Conservation (phyloP, 2,329 filamentous ascomycete species). For the Diplodia mutila region DNA sequence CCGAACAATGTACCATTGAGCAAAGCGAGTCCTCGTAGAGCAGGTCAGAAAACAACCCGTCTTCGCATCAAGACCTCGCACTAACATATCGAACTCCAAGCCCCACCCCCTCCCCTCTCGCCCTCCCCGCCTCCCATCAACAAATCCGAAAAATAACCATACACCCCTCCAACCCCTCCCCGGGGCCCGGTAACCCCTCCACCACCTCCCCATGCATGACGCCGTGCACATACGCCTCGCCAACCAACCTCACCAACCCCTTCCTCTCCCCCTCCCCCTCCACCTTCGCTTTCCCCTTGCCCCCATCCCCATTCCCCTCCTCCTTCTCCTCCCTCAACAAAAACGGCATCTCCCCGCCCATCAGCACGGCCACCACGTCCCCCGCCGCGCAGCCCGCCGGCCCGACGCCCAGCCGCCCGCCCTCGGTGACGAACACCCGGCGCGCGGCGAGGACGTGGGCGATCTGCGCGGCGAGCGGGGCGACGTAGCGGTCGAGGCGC, state of each 20-base stretch:
- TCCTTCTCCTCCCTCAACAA: background rate
- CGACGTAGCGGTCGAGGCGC: background rate
- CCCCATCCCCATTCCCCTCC: background rate
- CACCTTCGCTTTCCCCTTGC: too few species aligned
- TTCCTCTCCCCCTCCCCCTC: background rate
- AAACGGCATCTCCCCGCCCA: background rate
- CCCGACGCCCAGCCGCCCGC: background rate
- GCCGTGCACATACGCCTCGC: background rate
- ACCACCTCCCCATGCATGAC: background rate
- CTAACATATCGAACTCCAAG: too few species aligned
- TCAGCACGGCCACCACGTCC: background rate
- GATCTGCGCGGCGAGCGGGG: background rate
- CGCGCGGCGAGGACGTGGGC: background rate
- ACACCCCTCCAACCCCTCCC: background rate
- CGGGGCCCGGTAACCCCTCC: background rate
- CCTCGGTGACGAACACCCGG: background rate
- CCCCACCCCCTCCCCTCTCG: too few species aligned
- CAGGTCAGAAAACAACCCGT: too few species aligned
- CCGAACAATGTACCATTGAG: too few species aligned
- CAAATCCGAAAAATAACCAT: background rate
- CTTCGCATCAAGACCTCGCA: too few species aligned
- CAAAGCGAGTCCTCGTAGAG: too few species aligned
- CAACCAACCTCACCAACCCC: background rate
- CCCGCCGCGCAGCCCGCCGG: background rate
- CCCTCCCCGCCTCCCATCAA: background rate